Conservation (phyloP, 176 grass and related monocot genomes). For the barley (Hordeum vulgare) region DNA sequence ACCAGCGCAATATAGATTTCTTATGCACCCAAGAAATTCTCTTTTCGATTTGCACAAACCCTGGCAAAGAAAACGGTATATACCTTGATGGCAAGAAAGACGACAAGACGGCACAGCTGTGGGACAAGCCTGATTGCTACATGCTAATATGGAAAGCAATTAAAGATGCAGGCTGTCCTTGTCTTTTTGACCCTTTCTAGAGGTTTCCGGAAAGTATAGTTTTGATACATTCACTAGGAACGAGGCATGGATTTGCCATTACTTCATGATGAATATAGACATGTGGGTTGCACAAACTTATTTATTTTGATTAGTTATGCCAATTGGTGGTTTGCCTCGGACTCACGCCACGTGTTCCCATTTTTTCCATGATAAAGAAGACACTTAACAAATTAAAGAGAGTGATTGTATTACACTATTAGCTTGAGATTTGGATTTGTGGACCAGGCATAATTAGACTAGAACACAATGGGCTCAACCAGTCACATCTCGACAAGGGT, state of each 20-base stretch:
- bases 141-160: neutral
- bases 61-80: neutral
- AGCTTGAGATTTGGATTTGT: neutral
- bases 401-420: neutral
- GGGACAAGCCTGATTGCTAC: neutral
- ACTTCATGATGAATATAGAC: neutral
- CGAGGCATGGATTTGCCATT: neutral
- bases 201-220: neutral
- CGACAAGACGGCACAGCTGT: neutral
- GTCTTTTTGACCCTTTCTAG: neutral
- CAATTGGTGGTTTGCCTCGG: neutral
- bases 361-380: neutral
- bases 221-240: neutral
- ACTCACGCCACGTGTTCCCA: neutral
- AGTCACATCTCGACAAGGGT: neutral
- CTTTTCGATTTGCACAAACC: neutral
- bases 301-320: neutral
- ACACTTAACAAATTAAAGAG: neutral
- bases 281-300: neutral
- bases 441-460: neutral
- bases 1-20: neutral
- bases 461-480: neutral
- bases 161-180: neutral
- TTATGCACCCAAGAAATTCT: neutral
- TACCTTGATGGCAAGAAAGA: neutral